Conservation (phyloP, 768 basidiomycete genomes). For the Peribolospora baueri region DNA sequence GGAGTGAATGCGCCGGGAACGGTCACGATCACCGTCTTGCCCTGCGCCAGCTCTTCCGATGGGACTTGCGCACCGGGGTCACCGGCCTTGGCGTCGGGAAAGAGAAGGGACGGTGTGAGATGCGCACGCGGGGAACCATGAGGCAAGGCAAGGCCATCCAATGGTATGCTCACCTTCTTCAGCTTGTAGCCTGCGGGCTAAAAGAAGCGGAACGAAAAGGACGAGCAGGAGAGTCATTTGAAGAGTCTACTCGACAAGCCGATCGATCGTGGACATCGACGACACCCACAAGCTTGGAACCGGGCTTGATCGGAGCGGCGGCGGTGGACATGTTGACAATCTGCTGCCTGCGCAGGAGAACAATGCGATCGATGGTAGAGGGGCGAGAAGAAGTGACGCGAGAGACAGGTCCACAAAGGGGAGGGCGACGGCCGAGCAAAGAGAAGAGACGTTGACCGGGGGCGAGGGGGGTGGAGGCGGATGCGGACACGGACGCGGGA, state of each 20-base stretch:
- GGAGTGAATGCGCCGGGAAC: conserved; percentile 58
- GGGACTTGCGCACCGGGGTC: not conserved
- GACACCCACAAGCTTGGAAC: not conserved
- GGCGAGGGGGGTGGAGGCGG: no score
- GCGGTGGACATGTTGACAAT: no score
- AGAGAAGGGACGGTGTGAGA: no score
- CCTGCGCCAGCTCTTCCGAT: not conserved
- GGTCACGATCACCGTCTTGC: conserved; percentile 23
- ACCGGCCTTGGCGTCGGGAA: not conserved
- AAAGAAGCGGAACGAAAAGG: not conserved
- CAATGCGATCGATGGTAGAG: no score
- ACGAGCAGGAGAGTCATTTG: not conserved
- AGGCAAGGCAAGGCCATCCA: not conserved
- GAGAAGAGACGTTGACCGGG: no score
- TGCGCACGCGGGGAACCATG: no score
- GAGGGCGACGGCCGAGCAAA: no score
- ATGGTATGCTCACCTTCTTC: conserved; percentile 13
- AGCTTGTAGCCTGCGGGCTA: conserved; percentile 17
- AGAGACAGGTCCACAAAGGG: no score
- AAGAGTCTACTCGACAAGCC: no score
- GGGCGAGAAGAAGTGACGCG: no score
- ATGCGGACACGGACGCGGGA: no score
- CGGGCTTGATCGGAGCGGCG: not conserved
- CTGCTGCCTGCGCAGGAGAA: no score
- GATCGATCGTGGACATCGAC: conserved; percentile 10